phyloP scores from a whole-genome alignment of 2,329 filamentous ascomycete species.

The Rutstroemia sydowiana region DNA sequence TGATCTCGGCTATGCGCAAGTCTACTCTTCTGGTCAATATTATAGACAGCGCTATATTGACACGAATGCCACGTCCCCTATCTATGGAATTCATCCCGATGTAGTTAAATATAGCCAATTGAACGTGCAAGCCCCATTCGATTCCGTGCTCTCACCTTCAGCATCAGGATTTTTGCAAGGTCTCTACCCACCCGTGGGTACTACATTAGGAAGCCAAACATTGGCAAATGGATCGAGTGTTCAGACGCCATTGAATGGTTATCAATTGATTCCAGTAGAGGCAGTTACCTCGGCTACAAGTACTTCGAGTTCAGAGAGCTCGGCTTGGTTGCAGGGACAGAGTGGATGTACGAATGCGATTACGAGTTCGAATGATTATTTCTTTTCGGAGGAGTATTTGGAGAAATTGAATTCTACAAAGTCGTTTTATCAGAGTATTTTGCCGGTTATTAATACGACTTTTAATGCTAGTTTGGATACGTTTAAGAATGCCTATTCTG shows the following conservation, averaged over 20 bases:
- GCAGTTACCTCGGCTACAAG: conserved; percentile 45
- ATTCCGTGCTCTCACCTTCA: conserved; percentile 73
- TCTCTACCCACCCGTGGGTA: conserved; percentile 71
- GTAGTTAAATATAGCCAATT: conserved; percentile 65
- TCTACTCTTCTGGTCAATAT: conserved; percentile 64
- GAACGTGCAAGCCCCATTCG: conserved; percentile 61
- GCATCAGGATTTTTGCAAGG: conserved; percentile 76
- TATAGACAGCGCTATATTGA: conserved; percentile 72
- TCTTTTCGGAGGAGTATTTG: conserved; percentile 41
- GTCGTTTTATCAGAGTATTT: conserved; percentile 49
- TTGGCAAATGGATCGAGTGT: conserved; percentile 65
- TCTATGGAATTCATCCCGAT: conserved; percentile 59
- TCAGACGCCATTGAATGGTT: conserved; percentile 65
- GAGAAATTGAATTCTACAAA: conserved; percentile 42
- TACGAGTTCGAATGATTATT: conserved; percentile 48
- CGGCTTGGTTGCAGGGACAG: conserved; percentile 50
- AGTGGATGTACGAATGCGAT: conserved; percentile 49
- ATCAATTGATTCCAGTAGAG: conserved; percentile 75
- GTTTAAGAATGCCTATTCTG: conserved; percentile 55
- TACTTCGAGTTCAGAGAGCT: conserved; percentile 49
- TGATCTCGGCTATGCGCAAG: conserved; percentile 69
- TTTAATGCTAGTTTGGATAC: conserved; percentile 39
- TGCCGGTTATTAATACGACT: conserved; percentile 48
- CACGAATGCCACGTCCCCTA: conserved; percentile 46
- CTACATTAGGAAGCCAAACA: conserved; percentile 44